A percentile compares a stretch with the other conserved stretches of the same genome.
Evolutionary conservation across 495 filamentous ascomycete species (phyloP).

Genomic region (Baudoinia panamericana): DNA sequence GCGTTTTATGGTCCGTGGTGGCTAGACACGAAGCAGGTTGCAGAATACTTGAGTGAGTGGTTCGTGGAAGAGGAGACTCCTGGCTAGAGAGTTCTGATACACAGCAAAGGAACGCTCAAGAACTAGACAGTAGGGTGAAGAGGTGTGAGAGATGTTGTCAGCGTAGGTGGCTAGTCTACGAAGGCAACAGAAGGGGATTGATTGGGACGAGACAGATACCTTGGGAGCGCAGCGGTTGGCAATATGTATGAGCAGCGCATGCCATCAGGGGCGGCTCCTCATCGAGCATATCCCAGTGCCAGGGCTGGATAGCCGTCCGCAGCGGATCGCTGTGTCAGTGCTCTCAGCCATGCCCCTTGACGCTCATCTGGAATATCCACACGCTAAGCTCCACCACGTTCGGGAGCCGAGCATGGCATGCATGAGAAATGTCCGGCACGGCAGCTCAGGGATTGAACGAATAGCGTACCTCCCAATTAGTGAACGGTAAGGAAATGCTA

Average conservation of each 20-base stretch:
- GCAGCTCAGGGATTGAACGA: no score
- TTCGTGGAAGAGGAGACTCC: constrained; percentile 5
- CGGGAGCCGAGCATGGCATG: constrained; percentile 4
- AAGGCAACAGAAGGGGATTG: constrained; percentile 3
- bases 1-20: constrained; percentile 11
- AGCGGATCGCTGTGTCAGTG: constrained; percentile 8
- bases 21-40: constrained; percentile 16
- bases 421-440: constrained; percentile 4
- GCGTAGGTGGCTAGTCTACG: constrained; percentile 19
- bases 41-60: background rate
- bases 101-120: constrained; percentile 9
- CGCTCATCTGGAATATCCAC: constrained; percentile 3
- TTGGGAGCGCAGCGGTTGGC: background rate
- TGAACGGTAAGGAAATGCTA: no score
- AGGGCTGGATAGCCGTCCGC: constrained; percentile 5
- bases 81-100: constrained; percentile 4
- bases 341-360: constrained; percentile 7
- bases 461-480: no score
- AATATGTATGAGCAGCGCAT: constrained; percentile 9
- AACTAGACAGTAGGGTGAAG: no score
- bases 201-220: background rate
- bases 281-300: background rate
- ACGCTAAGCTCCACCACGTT: constrained; percentile 9
- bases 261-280: constrained; percentile 1
- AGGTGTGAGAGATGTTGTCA: constrained; percentile 4